Conservation (phyloP, 257 asterid species). For the Dorcoceras hygrometricum region DNA sequence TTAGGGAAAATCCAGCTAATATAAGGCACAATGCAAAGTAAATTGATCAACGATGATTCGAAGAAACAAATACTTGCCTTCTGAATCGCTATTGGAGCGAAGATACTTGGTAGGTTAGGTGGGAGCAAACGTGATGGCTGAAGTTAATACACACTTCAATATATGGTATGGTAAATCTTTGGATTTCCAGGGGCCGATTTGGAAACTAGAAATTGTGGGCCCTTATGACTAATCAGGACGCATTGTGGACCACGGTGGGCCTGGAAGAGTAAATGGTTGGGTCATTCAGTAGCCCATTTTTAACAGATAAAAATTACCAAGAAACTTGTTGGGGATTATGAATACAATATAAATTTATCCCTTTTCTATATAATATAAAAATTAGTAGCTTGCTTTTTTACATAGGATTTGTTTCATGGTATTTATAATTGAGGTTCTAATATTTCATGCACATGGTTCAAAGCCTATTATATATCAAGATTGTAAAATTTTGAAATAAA, state of each 20-base stretch:
- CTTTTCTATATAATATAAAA: too few species aligned
- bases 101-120: neutral
- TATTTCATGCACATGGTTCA: too few species aligned
- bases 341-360: too few species aligned
- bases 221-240: too few species aligned
- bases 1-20: neutral
- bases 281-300: neutral
- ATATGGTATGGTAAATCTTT: neutral
- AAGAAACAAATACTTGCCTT: neutral
- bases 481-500: too few species aligned
- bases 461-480: too few species aligned
- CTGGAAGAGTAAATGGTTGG: neutral
- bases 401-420: too few species aligned
- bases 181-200: neutral
- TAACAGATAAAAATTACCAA: too few species aligned
- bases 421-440: too few species aligned
- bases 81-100: neutral
- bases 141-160: neutral
- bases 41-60: too few species aligned
- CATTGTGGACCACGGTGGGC: neutral
- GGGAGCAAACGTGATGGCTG: neutral
- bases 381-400: too few species aligned
- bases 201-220: neutral
- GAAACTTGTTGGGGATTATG: too few species aligned
- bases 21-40: neutral